phyloP scores from a whole-genome alignment of 2,329 filamentous ascomycete genomes.

The Pseudopyricularia cyperi region DNA sequence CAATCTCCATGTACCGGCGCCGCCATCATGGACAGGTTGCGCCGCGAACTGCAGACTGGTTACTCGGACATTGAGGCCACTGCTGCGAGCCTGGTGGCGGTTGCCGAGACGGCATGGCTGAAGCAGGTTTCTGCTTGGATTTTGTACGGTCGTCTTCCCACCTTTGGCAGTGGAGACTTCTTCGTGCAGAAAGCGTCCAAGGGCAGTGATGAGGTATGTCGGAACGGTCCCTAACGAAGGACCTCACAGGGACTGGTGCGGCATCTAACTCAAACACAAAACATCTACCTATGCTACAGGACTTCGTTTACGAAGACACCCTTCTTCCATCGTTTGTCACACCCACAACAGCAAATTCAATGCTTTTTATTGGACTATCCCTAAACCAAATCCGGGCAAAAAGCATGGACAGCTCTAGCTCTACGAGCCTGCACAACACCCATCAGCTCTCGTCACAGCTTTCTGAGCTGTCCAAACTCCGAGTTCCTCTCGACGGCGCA shows the following conservation, averaged over 20 bases:
- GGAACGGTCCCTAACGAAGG: too few species aligned
- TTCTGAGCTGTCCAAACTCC: constrained; percentile 51
- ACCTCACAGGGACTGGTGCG: too few species aligned
- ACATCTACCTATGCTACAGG: constrained; percentile 18
- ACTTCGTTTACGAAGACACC: constrained; percentile 43
- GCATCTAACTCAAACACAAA: constrained; percentile 1
- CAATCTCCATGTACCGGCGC: constrained; percentile 47
- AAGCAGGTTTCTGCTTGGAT: constrained; percentile 86
- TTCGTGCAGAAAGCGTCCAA: constrained; percentile 51
- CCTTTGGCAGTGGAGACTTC: constrained; percentile 71
- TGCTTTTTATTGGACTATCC: constrained; percentile 83
- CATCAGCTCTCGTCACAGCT: constrained; percentile 54
- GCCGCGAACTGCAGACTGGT: constrained; percentile 69
- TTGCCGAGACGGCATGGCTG: constrained; percentile 84
- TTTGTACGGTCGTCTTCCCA: constrained; percentile 72
- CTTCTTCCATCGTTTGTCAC: constrained; percentile 73
- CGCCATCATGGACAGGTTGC: constrained; percentile 62
- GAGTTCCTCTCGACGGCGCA: constrained; percentile 60
- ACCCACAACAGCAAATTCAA: constrained; percentile 59
- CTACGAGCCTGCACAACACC: constrained; percentile 38
- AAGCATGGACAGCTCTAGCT: constrained; percentile 1
- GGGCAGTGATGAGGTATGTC: constrained; percentile 23
- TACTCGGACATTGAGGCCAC: constrained; percentile 76
- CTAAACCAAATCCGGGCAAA: constrained; percentile 64
- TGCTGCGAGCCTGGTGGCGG: constrained; percentile 56